A percentile compares a stretch with the other conserved stretches of the same genome.
Evolutionary conservation across 2,329 filamentous ascomycete genomes (phyloP).

Genomic region (Colletotrichum sp.): DNA sequence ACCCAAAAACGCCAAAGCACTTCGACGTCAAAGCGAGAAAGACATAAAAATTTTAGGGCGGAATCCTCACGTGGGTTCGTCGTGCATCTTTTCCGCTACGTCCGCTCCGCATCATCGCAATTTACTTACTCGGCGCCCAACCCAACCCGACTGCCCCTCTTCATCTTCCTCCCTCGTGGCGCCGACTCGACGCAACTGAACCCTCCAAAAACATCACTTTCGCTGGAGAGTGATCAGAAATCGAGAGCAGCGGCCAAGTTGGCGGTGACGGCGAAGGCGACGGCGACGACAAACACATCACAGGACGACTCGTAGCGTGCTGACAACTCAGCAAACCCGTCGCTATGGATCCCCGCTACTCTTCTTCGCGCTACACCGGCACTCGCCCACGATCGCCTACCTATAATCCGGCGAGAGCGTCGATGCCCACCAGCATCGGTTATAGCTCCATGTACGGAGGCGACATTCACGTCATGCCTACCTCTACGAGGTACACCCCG

Average conservation of each 20-base stretch:
- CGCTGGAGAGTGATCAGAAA: neutral
- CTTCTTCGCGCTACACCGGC: slow-evolving; percentile 18
- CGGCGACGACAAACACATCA: neutral
- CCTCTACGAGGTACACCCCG: slow-evolving; percentile 36
- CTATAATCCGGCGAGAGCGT: slow-evolving; percentile 57
- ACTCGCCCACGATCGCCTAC: slow-evolving; percentile 42
- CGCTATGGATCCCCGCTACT: slow-evolving; percentile 24
- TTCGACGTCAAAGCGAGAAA: slow-evolving; percentile 5
- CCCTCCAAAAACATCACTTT: neutral
- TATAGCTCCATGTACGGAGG: slow-evolving; percentile 56
- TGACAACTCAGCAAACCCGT: neutral
- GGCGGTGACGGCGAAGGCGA: neutral
- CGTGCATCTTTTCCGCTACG: slow-evolving; percentile 11
- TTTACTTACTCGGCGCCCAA: neutral
- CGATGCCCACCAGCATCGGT: slow-evolving; percentile 55
- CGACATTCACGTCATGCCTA: slow-evolving; percentile 60
- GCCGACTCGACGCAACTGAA: neutral
- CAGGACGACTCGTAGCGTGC: neutral
- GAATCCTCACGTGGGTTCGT: slow-evolving; percentile 18
- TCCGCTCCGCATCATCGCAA: neutral
- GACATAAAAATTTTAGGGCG: neutral
- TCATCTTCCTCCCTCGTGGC: neutral
- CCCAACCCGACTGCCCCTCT: neutral
- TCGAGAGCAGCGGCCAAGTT: neutral
- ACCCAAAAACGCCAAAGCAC: slow-evolving; percentile 11